Evolutionary conservation across 1,284 basidiomycete genomes (phyloP).

Genomic region (Cryptococcus neoformans): DNA sequence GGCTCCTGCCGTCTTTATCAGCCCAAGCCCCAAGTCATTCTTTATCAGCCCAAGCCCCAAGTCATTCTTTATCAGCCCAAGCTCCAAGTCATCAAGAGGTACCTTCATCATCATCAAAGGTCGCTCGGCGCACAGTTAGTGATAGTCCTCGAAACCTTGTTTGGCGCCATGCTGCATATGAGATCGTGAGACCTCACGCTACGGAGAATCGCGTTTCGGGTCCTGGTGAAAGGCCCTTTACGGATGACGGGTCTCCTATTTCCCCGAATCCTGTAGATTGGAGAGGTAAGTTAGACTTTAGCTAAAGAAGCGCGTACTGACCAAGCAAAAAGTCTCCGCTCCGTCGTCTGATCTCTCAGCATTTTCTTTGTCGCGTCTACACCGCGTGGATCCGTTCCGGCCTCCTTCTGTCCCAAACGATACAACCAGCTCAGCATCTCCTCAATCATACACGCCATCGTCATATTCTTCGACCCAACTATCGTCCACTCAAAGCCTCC

Average conservation of each 20-base stretch:
- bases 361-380: constrained; percentile 27
- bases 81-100: too few species aligned
- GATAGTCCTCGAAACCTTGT: background rate
- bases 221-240: too few species aligned
- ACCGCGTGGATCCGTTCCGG: background rate
- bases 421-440: background rate
- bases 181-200: background rate
- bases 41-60: too few species aligned
- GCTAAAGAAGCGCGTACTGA: background rate
- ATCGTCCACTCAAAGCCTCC: background rate
- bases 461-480: constrained; percentile 6
- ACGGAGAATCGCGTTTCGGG: too few species aligned
- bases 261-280: background rate
- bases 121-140: background rate
- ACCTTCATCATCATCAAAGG: too few species aligned
- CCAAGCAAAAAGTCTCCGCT: constrained; percentile 17
- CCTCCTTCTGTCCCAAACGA: constrained; percentile 1
- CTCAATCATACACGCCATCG: background rate
- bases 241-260: background rate
- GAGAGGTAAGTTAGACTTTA: background rate
- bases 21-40: too few species aligned
- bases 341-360: constrained; percentile 30
- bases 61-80: too few species aligned
- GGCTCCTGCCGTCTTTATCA: too few species aligned
- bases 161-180: background rate